Conservation (phyloP, 2,329 filamentous ascomycete genomes). For the Fusarium hainanense region DNA sequence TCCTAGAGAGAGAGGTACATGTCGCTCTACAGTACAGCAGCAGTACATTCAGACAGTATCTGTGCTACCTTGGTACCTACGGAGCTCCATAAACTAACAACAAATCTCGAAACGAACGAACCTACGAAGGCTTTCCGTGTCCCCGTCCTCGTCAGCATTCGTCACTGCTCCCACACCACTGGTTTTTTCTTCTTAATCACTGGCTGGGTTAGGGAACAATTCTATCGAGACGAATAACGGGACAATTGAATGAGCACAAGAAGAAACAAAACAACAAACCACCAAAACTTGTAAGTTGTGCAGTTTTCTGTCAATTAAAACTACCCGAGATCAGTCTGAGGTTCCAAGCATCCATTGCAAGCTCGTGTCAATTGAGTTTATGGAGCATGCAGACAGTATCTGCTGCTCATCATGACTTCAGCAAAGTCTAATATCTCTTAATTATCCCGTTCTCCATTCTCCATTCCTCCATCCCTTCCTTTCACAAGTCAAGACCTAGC, state of each 20-base stretch:
- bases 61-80: background rate
- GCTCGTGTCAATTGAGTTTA: conserved; percentile 7
- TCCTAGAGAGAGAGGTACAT: conserved; percentile 25
- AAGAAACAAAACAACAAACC: background rate
- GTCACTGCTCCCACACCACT: conserved; percentile 42
- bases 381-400: conserved; percentile 6
- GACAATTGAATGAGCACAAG: conserved; percentile 7
- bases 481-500: background rate
- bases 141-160: conserved; percentile 35
- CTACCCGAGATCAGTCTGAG: background rate
- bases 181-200: conserved; percentile 5
- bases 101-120: conserved; percentile 28
- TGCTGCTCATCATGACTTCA: conserved; percentile 21
- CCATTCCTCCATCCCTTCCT: background rate
- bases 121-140: conserved; percentile 12
- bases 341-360: background rate
- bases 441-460: conserved; percentile 31
- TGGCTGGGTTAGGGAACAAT: conserved; percentile 25
- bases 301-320: conserved; percentile 1
- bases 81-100: conserved; percentile 11
- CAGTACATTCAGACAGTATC: background rate
- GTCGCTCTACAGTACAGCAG: background rate
- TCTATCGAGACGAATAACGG: conserved; percentile 18
- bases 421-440: conserved; percentile 24
- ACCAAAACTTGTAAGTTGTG: conserved; percentile 16